Base-by-base conservation (phyloP, 805 yeast species). In the Priceomyces carsonii region DNA sequence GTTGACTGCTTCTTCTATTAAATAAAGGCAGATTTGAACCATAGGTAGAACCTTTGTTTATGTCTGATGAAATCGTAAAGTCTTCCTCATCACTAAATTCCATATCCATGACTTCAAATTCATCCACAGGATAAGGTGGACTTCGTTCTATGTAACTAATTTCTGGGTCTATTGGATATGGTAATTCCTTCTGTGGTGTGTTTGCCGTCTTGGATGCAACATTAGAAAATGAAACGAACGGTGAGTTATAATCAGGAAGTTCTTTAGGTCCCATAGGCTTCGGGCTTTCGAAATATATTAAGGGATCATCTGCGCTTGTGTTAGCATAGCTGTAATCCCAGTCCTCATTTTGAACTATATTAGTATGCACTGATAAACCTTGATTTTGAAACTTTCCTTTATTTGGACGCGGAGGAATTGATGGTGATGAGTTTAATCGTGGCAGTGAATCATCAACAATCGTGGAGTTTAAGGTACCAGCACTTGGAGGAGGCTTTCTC, bases 221-320 rank as follows among this genome's bases (percentile, higher is more conserved):
- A 18, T 5, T 15, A 18, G 29, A 16, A 17, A 25, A 25, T 8
- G 29, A 15, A 9, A 21, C 12, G 9, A 18, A 21, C 6, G 32
- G 32, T 15, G 32, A 28, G 10, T 55, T 55, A 36, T 65, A 66
- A 12, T 60, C 64, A 4, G 68, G 63, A 15, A 67, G 44, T 27
- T 56, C 62, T 44, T 60, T 58, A 2, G 73, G 73, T 1, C 73
- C 73, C 55, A 54, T 64, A 2, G 66, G 71, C 27, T 55, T 55
- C 12, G 69, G 66, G 24, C 63, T 58, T 4, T 59, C 66, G 33
- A 39, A 43, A 13, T 59, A 53, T 23, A 45, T 28, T 24, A 47
- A 45, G 17, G 63, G 43, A 14, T 53, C 61, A 16, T 55, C 57
- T 13, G 27, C 26, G n/a, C 38, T 40, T n/a, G 37, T 29, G 5